phyloP scores from a whole-genome alignment of 257 asterid genomes.

The Thymus mandschuricus region DNA sequence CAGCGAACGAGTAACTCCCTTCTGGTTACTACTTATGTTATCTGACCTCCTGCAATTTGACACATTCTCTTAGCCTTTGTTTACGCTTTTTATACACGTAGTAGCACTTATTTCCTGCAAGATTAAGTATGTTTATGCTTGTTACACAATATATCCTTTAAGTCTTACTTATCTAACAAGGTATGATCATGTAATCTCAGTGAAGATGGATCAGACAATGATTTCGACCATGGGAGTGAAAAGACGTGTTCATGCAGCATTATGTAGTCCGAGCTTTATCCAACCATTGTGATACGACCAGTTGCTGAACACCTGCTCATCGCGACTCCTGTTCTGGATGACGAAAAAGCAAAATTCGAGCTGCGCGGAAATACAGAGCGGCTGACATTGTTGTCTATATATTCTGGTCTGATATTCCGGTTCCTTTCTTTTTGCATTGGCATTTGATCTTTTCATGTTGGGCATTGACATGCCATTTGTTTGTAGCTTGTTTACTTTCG shows the following conservation, averaged over 20 bases:
- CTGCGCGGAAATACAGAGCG: conserved; percentile 29
- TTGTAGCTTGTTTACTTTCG: conserved; percentile 33
- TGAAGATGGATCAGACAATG: conserved; percentile 72
- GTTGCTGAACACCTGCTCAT: neutral
- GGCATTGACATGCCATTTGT: conserved; percentile 28
- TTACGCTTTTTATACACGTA: neutral
- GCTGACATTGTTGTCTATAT: conserved; percentile 31
- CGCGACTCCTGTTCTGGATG: conserved; percentile 16
- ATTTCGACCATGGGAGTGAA: conserved; percentile 54
- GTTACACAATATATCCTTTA: neutral
- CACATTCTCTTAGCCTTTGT: too few relatives aligned
- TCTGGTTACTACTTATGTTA: neutral
- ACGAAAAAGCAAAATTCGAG: conserved; percentile 17
- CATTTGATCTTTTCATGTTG: conserved; percentile 24
- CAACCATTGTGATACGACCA: conserved; percentile 22
- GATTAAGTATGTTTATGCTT: neutral
- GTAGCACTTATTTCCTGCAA: neutral
- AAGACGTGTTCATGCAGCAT: conserved; percentile 75
- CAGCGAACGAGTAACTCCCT: too few relatives aligned
- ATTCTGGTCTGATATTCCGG: conserved; percentile 38
- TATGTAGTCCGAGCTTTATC: conserved; percentile 52
- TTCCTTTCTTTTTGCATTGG: conserved; percentile 36
- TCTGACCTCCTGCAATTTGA: neutral
- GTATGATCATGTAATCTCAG: conserved; percentile 45
- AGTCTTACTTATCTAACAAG: conserved; percentile 23